Evolutionary conservation across 441 rosid genomes (phyloP), one percentile per base, ranked within the genome.

Genomic region (Adansonia gregorii): DNA sequence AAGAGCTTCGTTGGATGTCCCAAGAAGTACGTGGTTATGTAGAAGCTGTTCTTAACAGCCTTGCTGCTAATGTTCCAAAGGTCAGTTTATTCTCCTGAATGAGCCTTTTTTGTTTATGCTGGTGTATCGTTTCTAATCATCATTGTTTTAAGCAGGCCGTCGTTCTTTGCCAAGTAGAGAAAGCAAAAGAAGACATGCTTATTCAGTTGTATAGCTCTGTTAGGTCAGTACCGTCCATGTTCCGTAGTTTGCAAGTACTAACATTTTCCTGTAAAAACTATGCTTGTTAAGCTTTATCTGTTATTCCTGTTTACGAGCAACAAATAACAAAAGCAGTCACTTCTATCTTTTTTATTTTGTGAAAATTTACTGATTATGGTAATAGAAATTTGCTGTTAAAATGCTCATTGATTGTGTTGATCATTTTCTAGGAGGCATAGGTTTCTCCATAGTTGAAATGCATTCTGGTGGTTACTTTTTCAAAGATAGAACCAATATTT

Each of bases 11-110:
- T 60, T 97, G 99, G 99, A 97, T 97, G 99, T 91, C 99, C 52
- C 99, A 97, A 83, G 99, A 97, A 92, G 98, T 97, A 12, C 99
- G 99, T 5, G 98, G 99, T 81, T 97, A 97, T 66, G 98, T 95
- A 52, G 99, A 97, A 89, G 99, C 99, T 64, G 99, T 97, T 89
- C 98, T 97, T 73, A 95, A 95, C 87, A 97, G 99, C 84, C 95
- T 97, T 72, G 98, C 94, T 73, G 99, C 99, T 78, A 97, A 97
- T 85, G 97, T 97, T 80, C 99, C 99, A 71, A 97, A 97, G 89
- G 99, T 92, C 35, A 78, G 81, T 79, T 56, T 72, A 48, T 69
- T 79, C 72, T 58, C 55, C 75, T 58, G 56, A 69, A 71, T 51
- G 73, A 56, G 51, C 64, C 58, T 52, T 69, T 60, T 3, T 52